These are phyloP conservation scores for Phaffia australis DNA, from an alignment of 768 basidiomycete genomes.

Conservation along the genomic window DNA sequence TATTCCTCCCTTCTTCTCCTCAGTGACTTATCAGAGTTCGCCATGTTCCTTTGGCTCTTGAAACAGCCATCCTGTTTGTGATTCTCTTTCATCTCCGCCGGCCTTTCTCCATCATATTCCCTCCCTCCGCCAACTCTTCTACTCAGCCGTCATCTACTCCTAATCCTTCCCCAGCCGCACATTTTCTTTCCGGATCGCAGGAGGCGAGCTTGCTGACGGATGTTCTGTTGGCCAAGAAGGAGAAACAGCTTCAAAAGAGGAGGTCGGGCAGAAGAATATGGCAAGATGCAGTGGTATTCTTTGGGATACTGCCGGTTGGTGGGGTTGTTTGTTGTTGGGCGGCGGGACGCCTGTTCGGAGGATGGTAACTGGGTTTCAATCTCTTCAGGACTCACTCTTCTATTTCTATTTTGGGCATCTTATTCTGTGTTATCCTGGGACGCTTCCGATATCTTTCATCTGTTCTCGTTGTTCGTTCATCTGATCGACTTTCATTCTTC, in stretches of 20 bases:
- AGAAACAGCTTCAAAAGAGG: constrained; percentile 64
- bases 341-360: constrained; percentile 45
- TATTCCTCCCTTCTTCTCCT: neutral
- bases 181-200: constrained; percentile 26
- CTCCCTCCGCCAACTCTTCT: constrained; percentile 42
- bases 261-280: constrained; percentile 60
- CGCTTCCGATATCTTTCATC: too few species aligned
- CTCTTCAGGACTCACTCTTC: too few species aligned
- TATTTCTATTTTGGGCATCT: too few species aligned
- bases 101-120: constrained; percentile 69
- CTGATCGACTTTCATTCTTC: too few species aligned
- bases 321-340: constrained; percentile 51
- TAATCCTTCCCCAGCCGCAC: constrained; percentile 12
- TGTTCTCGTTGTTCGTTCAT: too few species aligned
- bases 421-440: too few species aligned
- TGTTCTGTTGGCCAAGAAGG: constrained; percentile 67
- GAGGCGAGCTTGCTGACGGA: constrained; percentile 42
- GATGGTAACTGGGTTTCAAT: constrained; percentile 43
- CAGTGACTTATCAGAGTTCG: neutral
- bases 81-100: constrained; percentile 70
- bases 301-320: constrained; percentile 55
- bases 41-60: constrained; percentile 4
- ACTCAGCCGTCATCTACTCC: constrained; percentile 28
- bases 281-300: constrained; percentile 77
- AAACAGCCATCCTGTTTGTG: constrained; percentile 61